Conservation (phyloP, 257 asterid species). For the Salvia splendens region DNA sequence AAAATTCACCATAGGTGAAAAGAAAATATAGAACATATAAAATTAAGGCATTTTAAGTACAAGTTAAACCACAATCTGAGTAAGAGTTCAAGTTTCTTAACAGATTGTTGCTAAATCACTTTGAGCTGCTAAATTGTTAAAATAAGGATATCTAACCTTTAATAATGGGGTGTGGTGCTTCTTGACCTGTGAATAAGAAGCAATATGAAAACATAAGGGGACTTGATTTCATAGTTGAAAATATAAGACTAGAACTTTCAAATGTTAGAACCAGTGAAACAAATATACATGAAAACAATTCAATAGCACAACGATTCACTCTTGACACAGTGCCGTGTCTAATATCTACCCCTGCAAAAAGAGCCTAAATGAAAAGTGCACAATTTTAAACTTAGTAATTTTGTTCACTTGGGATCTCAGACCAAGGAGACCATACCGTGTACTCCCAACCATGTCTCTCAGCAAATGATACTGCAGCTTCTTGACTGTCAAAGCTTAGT, state of each 20-base stretch:
- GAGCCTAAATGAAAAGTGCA: conserved; percentile 5
- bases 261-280: not conserved
- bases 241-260: not conserved
- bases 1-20: not conserved
- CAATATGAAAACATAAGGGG: conserved; percentile 27
- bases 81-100: not conserved
- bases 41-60: not conserved
- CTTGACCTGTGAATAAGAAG: conserved; percentile 66
- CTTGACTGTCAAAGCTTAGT: conserved; percentile 76
- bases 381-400: not conserved
- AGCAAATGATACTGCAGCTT: conserved; percentile 81
- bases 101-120: not conserved
- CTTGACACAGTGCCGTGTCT: not conserved
- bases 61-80: conserved; percentile 3
- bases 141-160: conserved; percentile 55
- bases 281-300: not conserved
- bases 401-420: conserved; percentile 20
- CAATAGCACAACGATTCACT: not conserved
- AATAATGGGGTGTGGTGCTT: conserved; percentile 75
- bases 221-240: conserved; percentile 6
- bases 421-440: conserved; percentile 49
- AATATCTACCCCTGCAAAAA: not conserved
- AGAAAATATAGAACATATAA: not conserved
- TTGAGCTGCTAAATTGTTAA: conserved; percentile 4
- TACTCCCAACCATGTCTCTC: conserved; percentile 94